Percentiles rank a stretch among this genome's conserved stretches.
These are phyloP conservation scores for Hymenochaete sp. DNA, from an alignment of 1,284 basidiomycete genomes.

Conservation along the genomic window DNA sequence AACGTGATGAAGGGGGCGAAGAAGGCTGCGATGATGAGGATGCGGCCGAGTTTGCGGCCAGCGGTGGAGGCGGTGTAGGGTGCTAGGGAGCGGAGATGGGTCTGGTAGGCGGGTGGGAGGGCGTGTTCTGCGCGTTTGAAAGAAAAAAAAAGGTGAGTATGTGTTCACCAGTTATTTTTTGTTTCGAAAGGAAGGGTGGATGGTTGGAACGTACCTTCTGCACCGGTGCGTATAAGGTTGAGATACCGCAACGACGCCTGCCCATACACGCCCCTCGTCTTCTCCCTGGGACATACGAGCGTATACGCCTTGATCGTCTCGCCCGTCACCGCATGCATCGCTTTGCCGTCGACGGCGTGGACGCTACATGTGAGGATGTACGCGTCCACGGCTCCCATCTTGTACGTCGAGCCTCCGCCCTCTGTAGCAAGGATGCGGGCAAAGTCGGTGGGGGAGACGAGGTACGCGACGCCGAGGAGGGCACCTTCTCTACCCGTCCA, in stretches of 20 bases:
- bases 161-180: neutral
- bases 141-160: neutral
- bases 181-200: neutral
- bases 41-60: conserved; percentile 12
- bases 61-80: conserved; percentile 6
- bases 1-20: conserved; percentile 1
- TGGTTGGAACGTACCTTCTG: conserved; percentile 12
- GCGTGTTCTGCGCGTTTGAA: conserved; percentile 5
- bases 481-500: conserved; percentile 11
- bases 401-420: conserved; percentile 15
- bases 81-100: conserved; percentile 9
- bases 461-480: conserved; percentile 18
- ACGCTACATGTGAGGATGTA: no score
- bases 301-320: conserved; percentile 15
- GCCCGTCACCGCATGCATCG: neutral
- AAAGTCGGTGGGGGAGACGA: conserved; percentile 17
- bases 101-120: conserved; percentile 10
- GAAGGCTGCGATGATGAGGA: conserved; percentile 9
- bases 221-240: conserved; percentile 14
- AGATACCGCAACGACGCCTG: conserved; percentile 17
- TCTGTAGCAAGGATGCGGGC: conserved; percentile 15
- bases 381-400: conserved; percentile 12
- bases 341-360: neutral
- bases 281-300: conserved; percentile 9
- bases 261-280: conserved; percentile 3